Percentiles rank a stretch among this genome's conserved stretches.
phyloP scores from a whole-genome alignment of 2,329 filamentous ascomycete genomes.

The Colletotrichum costaricense region DNA sequence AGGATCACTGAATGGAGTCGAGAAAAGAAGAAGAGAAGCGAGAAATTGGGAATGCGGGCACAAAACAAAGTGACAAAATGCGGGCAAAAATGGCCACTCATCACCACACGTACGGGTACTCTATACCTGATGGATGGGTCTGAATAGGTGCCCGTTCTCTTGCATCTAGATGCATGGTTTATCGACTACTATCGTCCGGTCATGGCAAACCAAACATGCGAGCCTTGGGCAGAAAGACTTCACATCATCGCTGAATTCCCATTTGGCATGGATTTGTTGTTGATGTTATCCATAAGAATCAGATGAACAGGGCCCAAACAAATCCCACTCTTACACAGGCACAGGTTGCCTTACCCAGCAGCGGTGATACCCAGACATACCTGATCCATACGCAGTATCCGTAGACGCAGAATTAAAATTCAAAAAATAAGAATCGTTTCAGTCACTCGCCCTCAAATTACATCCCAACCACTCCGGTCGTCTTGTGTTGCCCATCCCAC shows the following conservation, averaged over 20 bases:
- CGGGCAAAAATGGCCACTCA: background rate
- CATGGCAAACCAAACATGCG: slow-evolving; percentile 9
- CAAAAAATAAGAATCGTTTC: no score
- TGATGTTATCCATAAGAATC: no score
- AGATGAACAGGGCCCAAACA: background rate
- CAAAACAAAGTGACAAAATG: slow-evolving; percentile 12
- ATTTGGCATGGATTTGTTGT: background rate
- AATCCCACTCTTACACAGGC: background rate
- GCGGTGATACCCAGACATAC: background rate
- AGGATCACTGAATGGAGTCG: background rate
- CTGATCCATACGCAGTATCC: no score
- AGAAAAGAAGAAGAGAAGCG: slow-evolving; percentile 3
- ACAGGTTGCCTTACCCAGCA: slow-evolving; percentile 1
- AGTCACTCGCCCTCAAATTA: no score
- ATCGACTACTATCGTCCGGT: background rate
- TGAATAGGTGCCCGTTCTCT: background rate
- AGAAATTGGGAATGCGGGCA: slow-evolving; percentile 26
- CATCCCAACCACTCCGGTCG: no score
- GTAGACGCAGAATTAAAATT: no score
- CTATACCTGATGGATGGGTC: background rate
- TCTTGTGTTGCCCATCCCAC: no score
- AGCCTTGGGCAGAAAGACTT: slow-evolving; percentile 11
- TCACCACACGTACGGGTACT: background rate
- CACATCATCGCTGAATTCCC: background rate
- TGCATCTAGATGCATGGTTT: background rate